Percentiles rank a stretch among this genome's conserved stretches.
Evolutionary conservation across 495 filamentous ascomycete genomes (phyloP).

Genomic region (Rhizodiscina lignyota): DNA sequence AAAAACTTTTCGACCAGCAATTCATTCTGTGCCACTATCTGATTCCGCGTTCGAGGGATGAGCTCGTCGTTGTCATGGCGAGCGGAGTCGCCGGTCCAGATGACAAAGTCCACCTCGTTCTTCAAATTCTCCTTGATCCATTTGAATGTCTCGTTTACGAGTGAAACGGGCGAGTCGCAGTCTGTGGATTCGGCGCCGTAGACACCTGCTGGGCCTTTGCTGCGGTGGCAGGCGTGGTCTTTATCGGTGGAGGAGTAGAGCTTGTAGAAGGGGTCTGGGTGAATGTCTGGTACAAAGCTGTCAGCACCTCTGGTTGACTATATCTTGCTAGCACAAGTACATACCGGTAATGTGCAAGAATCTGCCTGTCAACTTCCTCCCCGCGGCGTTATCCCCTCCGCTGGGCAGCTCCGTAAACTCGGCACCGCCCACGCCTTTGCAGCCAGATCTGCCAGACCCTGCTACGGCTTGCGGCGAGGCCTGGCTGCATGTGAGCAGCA

Average conservation of each 20-base stretch:
- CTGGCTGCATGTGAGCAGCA: too few relatives aligned
- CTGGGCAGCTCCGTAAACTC: too few relatives aligned
- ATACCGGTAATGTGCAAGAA: conserved; percentile 94
- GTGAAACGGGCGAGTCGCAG: conserved; percentile 66
- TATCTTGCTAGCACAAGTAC: conserved; percentile 5
- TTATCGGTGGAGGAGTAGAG: conserved; percentile 51
- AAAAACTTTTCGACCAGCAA: conserved; percentile 60
- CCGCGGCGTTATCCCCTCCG: not conserved
- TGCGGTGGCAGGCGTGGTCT: conserved; percentile 60
- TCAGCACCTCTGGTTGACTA: not conserved
- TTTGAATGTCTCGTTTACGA: conserved; percentile 78
- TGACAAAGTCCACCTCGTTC: conserved; percentile 78
- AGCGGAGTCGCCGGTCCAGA: conserved; percentile 96
- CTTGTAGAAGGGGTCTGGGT: conserved; percentile 77
- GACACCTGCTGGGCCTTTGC: conserved; percentile 55
- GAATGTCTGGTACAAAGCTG: conserved; percentile 47
- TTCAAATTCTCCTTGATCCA: conserved; percentile 81
- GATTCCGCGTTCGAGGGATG: conserved; percentile 52
- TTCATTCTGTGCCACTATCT: conserved; percentile 62
- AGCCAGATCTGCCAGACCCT: too few relatives aligned
- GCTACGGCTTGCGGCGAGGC: too few relatives aligned
- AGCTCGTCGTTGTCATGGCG: conserved; percentile 86
- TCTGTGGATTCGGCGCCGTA: conserved; percentile 74
- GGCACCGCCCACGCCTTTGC: too few relatives aligned
- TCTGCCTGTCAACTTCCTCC: conserved; percentile 46